Evolutionary conservation across 305 asterid genomes (phyloP).

Genomic region (Fraxinus greggii): DNA sequence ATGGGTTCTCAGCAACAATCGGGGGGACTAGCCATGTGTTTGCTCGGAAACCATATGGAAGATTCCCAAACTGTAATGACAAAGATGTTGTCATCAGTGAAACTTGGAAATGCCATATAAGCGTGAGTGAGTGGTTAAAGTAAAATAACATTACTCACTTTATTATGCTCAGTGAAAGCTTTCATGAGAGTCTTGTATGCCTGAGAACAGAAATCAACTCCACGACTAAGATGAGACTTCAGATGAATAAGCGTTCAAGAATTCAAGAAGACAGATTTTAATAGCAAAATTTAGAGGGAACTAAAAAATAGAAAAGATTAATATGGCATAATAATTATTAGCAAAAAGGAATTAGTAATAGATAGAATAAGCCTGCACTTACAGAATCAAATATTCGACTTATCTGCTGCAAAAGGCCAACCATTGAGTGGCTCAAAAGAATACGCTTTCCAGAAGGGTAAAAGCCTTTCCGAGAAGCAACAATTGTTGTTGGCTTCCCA

Average conservation of each 20-base stretch:
- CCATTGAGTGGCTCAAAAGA: conserved; percentile 64
- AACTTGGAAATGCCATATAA: neutral
- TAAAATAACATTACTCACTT: conserved; percentile 52
- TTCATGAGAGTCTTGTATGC: conserved; percentile 78
- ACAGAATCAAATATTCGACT: conserved; percentile 74
- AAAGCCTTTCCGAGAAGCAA: conserved; percentile 71
- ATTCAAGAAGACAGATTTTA: conserved; percentile 3
- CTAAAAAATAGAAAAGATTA: neutral
- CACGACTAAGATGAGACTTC: conserved; percentile 11
- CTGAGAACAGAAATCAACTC: conserved; percentile 36
- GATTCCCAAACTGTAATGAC: conserved; percentile 75
- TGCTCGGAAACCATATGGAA: conserved; percentile 87
- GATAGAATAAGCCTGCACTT: conserved; percentile 30
- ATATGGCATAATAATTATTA: neutral
- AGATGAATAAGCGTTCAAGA: conserved; percentile 2
- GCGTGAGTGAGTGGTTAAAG: neutral
- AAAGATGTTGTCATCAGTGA: conserved; percentile 17
- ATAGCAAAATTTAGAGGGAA: conserved; percentile 2
- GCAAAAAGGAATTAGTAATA: neutral
- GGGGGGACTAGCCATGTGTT: conserved; percentile 88
- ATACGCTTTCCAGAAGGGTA: conserved; percentile 71
- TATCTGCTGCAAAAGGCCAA: conserved; percentile 72
- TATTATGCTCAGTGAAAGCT: conserved; percentile 86
- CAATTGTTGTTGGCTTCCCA: conserved; percentile 81
- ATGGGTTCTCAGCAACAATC: conserved; percentile 66